Evolutionary conservation across 2,329 filamentous ascomycete species (phyloP), one percentile per base, ranked within the genome.

Genomic region (Didymella arachidicola): DNA sequence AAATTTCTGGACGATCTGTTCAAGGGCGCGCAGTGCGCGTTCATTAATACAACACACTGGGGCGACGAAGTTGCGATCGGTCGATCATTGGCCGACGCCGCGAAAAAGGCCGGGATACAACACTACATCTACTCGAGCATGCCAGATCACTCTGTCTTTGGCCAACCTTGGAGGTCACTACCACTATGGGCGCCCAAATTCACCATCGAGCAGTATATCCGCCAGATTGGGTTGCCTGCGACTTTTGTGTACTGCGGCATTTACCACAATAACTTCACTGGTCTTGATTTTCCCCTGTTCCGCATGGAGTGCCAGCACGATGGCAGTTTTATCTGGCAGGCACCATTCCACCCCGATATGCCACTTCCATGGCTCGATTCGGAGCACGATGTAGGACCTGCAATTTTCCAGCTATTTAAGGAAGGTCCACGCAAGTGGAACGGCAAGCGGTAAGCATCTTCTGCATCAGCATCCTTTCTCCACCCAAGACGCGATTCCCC

Each of bases 201-300:
- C 78, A 89, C 91, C 48, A 90, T 98, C 41, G 95, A 98, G 78
- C 90, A 95, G 53, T 96, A 98, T 77, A 86, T 97, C 50, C 87
- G 91, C 57, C 86, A 92, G 73, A 86, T 97, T 39, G 88, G 88
- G 10, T 83, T 97, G 11, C 92, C 92, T 0, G 88, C 93, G 1
- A 98, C 94, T 0, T 98, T 97, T 77, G 89, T 97, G 65, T 97
- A 97, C 78, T 92, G 93, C 10, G 95, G 94, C 59, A 97, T 97
- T 70, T 99, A 98, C 83, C 97, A 98, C 83, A 98, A 98, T 79
- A 98, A 99, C 77, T 99, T 98, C 79, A 98, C 94, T 29, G 95
- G 91, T 45, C 83, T 97, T 30, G 88, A 87, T 1, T 98, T 97
- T 73, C 95, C 95, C 1, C 84, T 98, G 4, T 98, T 98, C 80